These are phyloP conservation scores for Brasenia schreberi DNA, from an alignment of 164 flowering plant genomes.

Conservation along the genomic window DNA sequence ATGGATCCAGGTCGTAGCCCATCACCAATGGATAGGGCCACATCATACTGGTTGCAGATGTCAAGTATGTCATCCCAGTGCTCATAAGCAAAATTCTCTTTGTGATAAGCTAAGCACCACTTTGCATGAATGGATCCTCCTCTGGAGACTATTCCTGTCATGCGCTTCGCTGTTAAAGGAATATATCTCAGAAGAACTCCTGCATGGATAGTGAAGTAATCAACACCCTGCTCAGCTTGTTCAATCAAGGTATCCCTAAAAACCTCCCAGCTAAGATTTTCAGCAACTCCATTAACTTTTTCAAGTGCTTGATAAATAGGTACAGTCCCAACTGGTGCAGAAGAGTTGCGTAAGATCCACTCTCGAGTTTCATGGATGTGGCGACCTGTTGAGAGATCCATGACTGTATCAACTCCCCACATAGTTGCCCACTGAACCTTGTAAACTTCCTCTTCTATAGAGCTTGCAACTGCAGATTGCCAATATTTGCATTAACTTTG, in stretches of 20 bases:
- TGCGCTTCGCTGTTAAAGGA: constrained; percentile 91
- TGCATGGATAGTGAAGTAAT: constrained; percentile 98
- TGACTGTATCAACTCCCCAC: constrained; percentile 99
- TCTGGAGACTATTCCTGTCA: constrained; percentile 99
- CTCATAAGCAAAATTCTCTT: constrained; percentile 97
- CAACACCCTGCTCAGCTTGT: constrained; percentile 99
- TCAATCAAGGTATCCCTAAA: constrained; percentile 92
- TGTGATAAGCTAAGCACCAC: constrained; percentile 98
- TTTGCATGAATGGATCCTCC: constrained; percentile 99
- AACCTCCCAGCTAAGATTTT: constrained; percentile 89
- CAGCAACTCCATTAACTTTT: constrained; percentile 94
- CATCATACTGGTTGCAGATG: constrained; percentile 93
- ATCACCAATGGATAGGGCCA: constrained; percentile 94
- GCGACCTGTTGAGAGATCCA: constrained; percentile 99
- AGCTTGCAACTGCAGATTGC: constrained; percentile 98
- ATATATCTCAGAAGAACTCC: constrained; percentile 93
- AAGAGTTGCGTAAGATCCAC: constrained; percentile 93
- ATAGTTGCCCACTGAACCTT: constrained; percentile 99
- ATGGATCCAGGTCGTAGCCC: constrained; percentile 98
- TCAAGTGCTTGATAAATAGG: constrained; percentile 99
- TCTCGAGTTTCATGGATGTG: constrained; percentile 99
- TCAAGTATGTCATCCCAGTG: constrained; percentile 99
- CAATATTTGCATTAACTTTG: constrained; percentile 97
- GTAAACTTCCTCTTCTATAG: constrained; percentile 97
- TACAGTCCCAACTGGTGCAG: constrained; percentile 99